Base-by-base conservation (phyloP, 768 basidiomycete species). In the Mycena crocata region DNA sequence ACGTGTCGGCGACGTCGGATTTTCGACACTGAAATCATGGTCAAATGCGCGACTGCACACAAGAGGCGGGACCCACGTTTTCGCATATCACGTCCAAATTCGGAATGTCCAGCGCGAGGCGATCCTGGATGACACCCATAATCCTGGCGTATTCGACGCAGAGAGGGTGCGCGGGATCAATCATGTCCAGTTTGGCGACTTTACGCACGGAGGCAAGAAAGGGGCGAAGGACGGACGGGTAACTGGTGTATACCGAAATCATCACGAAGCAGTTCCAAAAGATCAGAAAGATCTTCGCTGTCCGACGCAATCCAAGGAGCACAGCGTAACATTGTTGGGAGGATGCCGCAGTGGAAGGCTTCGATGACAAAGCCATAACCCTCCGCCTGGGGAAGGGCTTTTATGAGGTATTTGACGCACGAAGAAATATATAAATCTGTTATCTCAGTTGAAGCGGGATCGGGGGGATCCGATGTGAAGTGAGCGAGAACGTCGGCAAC, bases 211-310 rank as follows among this genome's bases (percentile, higher is more conserved):
- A 35, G 15, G 30, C 50, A 31, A 62, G 54, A 32, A 62, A 52
- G 12, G 40, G 51, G 31, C 42, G 50, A 26, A 62, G 40, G 30
- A 54, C 51, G 60, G 49, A 61, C 2, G 60, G 60, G 51, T 62
- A 62, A 12, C 52, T 19, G 31, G 37, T 26, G 42, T 62, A 54
- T n/a, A 62, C 51, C 40, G 60, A 42, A 35, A 62, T 28, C 8
- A 34, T 24, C n/a, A 34, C 50, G 50, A 7, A 62, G 51, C 5
- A 51, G 8, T 28, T 62, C n/a, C 4, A 10, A 1, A 32, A 37
- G 39, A 26, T 52, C 23, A 3, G 13, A 48, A n/a, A 23, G 21
- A 1, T 28, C 21, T 23, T 37, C 17, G 12, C 21, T 42, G 3
- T 23, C 48, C 31, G 35, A 21, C 24, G 60, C 15, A 1, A 52